These are phyloP conservation scores for Phylloporus sp. DNA, from an alignment of 768 basidiomycete genomes.

Conservation along the genomic window DNA sequence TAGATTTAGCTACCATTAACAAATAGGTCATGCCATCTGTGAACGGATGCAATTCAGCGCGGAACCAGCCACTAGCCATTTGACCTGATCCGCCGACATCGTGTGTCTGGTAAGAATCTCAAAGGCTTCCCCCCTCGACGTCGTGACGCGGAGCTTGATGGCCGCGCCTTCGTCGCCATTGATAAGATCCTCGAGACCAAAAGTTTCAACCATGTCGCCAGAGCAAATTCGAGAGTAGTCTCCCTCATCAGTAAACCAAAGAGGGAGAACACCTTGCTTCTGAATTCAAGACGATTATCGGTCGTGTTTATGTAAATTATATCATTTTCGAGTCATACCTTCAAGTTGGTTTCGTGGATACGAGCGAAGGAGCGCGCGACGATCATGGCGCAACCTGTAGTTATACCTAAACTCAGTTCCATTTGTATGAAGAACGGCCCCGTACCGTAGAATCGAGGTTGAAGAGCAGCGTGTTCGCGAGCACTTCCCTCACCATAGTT, in stretches of 20 bases:
- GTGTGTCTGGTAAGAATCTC: slow-evolving; percentile 79
- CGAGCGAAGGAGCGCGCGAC: slow-evolving; percentile 93
- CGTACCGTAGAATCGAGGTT: slow-evolving; percentile 88
- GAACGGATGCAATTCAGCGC: slow-evolving; percentile 87
- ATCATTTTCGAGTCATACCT: slow-evolving; percentile 43
- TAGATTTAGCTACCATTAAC: slow-evolving; percentile 4
- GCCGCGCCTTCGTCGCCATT: slow-evolving; percentile 37
- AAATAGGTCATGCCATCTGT: slow-evolving; percentile 30
- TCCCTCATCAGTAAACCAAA: slow-evolving; percentile 85
- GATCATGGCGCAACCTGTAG: slow-evolving; percentile 75
- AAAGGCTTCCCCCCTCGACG: slow-evolving; percentile 54
- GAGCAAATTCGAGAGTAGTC: slow-evolving; percentile 83
- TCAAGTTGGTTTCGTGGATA: slow-evolving; percentile 97
- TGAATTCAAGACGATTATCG: slow-evolving; percentile 32
- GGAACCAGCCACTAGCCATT: slow-evolving; percentile 85
- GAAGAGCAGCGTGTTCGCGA: slow-evolving; percentile 94
- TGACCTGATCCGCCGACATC: slow-evolving; percentile 83
- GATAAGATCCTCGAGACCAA: slow-evolving; percentile 71
- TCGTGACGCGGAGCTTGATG: slow-evolving; percentile 61
- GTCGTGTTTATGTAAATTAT: background rate
- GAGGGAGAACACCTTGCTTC: slow-evolving; percentile 97
- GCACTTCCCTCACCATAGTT: slow-evolving; percentile 99
- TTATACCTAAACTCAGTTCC: background rate
- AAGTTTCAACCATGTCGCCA: slow-evolving; percentile 77
- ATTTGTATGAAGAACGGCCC: background rate